These are phyloP conservation scores for Obelidium mucronatum DNA, from an alignment of 192 early-diverging fungal genomes.

Conservation along the genomic window DNA sequence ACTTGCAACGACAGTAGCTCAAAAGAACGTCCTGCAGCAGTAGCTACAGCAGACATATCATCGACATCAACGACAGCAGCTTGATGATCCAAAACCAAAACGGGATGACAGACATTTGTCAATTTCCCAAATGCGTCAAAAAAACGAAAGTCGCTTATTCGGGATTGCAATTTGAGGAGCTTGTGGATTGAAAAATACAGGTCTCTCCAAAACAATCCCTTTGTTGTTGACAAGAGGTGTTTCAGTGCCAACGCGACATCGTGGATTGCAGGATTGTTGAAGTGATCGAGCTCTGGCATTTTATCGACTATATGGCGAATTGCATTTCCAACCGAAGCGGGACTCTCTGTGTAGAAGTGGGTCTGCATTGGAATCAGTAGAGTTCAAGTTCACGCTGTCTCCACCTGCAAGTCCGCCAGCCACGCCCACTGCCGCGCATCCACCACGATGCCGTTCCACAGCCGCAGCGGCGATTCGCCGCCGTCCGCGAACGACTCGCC, in stretches of 20 bases:
- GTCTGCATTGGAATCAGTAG: neutral
- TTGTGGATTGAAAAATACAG: neutral
- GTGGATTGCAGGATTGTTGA: neutral
- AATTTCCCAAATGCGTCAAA: neutral
- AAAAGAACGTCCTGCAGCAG: neutral
- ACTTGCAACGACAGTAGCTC: neutral
- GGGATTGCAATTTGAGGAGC: neutral
- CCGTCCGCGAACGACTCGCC: neutral
- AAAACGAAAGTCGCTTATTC: neutral
- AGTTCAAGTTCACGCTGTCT: too few relatives aligned
- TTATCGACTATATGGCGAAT: neutral
- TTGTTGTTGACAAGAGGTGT: too few relatives aligned
- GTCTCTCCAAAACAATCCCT: neutral
- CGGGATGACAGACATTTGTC: neutral
- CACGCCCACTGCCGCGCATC: neutral
- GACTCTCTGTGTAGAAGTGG: too few relatives aligned
- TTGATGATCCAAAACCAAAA: neutral
- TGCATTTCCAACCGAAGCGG: neutral
- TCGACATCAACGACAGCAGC: neutral
- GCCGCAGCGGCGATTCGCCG: neutral
- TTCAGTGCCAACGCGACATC: too few relatives aligned
- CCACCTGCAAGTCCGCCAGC: neutral
- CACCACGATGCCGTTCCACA: neutral
- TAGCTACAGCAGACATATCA: too few relatives aligned
- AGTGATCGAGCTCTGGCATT: neutral